These are phyloP conservation scores for Rhizophagus clarus DNA, from an alignment of 192 early-diverging fungal genomes.

Conservation along the genomic window DNA sequence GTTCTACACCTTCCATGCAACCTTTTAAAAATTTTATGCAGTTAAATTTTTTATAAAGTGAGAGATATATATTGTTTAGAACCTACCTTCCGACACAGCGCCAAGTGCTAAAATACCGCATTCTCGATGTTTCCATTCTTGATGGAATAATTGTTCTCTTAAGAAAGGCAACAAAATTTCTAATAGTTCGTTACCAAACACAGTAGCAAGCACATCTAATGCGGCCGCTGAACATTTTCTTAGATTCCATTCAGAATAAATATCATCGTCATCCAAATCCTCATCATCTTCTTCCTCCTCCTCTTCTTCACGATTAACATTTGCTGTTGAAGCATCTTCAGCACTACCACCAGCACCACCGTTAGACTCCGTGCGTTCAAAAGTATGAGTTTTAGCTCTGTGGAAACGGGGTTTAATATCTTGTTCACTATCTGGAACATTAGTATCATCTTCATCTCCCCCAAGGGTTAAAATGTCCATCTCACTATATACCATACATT, in stretches of 20 bases:
- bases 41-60: neutral
- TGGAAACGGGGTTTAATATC: constrained; percentile 96
- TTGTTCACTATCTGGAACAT: constrained; percentile 84
- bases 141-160: constrained; percentile 76
- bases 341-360: constrained; percentile 32
- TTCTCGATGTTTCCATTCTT: constrained; percentile 92
- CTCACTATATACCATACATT: constrained; percentile 96
- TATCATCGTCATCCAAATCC: constrained; percentile 84
- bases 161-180: constrained; percentile 84
- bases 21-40: constrained; percentile 40
- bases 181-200: constrained; percentile 85
- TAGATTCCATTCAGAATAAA: constrained; percentile 93
- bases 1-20: constrained; percentile 86
- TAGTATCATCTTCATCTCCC: constrained; percentile 81
- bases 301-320: constrained; percentile 61
- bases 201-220: constrained; percentile 89
- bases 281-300: constrained; percentile 85
- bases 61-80: neutral
- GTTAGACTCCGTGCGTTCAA: constrained; percentile 53
- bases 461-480: constrained; percentile 82
- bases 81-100: constrained; percentile 88
- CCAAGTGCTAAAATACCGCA: constrained; percentile 96
- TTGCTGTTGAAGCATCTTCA: constrained; percentile 22
- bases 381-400: constrained; percentile 76
- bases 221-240: constrained; percentile 98